Conservation (phyloP, 2,329 filamentous ascomycete species). For the Aspergillus caelatus region DNA sequence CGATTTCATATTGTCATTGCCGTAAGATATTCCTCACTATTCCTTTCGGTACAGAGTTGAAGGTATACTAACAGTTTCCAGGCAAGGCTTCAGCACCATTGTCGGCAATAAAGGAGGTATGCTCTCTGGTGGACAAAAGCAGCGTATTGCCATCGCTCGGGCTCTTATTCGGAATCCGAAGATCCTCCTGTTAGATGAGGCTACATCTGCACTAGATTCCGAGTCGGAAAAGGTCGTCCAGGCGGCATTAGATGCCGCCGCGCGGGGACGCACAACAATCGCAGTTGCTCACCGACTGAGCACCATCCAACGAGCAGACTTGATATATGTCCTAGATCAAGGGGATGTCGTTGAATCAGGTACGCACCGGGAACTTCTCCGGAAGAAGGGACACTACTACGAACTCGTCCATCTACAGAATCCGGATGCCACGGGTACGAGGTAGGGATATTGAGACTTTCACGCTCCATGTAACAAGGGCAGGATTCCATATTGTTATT, state of each 20-base stretch:
- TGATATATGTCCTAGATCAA: conserved; percentile 47
- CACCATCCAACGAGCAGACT: conserved; percentile 46
- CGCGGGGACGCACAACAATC: conserved; percentile 53
- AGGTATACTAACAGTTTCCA: background rate
- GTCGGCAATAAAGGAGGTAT: conserved; percentile 82
- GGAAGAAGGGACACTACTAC: conserved; percentile 40
- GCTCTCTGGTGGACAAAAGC: conserved; percentile 87
- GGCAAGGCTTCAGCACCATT: conserved; percentile 71
- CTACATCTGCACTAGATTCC: conserved; percentile 83
- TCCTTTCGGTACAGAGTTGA: background rate
- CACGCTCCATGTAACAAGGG: background rate
- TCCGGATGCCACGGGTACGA: conserved; percentile 10
- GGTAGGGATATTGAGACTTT: background rate
- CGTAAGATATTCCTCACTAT: conserved; percentile 50
- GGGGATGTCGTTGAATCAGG: conserved; percentile 49
- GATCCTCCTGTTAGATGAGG: conserved; percentile 85
- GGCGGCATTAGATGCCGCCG: conserved; percentile 73
- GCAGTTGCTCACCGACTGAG: conserved; percentile 49
- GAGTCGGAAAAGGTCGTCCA: conserved; percentile 85
- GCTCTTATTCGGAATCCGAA: conserved; percentile 81
- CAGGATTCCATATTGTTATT: background rate
- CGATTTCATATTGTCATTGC: conserved; percentile 73
- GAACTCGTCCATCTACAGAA: conserved; percentile 51
- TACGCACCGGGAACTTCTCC: conserved; percentile 43
- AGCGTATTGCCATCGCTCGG: conserved; percentile 82